phyloP scores from a whole-genome alignment of 2,329 filamentous ascomycete genomes.

The Sarocladium brachiariae region DNA sequence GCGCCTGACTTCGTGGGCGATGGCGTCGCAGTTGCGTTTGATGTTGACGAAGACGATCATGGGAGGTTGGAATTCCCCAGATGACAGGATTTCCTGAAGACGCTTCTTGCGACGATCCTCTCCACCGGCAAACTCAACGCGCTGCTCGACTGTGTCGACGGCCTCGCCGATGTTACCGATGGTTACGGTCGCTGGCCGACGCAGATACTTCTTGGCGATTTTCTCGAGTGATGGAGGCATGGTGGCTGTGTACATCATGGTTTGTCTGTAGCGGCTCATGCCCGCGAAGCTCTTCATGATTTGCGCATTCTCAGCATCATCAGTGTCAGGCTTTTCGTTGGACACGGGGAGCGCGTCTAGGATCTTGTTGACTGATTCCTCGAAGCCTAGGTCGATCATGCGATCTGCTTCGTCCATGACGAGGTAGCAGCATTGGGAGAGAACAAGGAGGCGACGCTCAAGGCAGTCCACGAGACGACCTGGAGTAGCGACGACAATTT shows the following conservation, averaged over 20 bases:
- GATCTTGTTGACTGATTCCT: slow-evolving; percentile 96
- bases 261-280: slow-evolving; percentile 81
- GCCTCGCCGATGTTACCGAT: slow-evolving; percentile 94
- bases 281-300: slow-evolving; percentile 77
- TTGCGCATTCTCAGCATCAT: slow-evolving; percentile 77
- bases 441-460: slow-evolving; percentile 81
- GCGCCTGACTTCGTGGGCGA: slow-evolving; percentile 87
- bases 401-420: slow-evolving; percentile 99
- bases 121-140: slow-evolving; percentile 81
- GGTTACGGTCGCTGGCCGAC: slow-evolving; percentile 85
- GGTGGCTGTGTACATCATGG: slow-evolving; percentile 99
- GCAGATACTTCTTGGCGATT: slow-evolving; percentile 94
- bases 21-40: slow-evolving; percentile 95
- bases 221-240: slow-evolving; percentile 91
- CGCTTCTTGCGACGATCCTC: slow-evolving; percentile 97
- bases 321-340: slow-evolving; percentile 92
- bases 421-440: slow-evolving; percentile 95
- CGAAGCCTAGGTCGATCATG: slow-evolving; percentile 98
- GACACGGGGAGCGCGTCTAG: slow-evolving; percentile 84
- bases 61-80: slow-evolving; percentile 72
- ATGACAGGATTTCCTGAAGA: slow-evolving; percentile 80
- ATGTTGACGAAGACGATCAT: slow-evolving; percentile 99
- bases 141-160: slow-evolving; percentile 95
- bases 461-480: slow-evolving; percentile 97
- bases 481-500: slow-evolving; percentile 97